Conservation (phyloP, 1,284 basidiomycete species). For the Apiotrichum gamsii region DNA sequence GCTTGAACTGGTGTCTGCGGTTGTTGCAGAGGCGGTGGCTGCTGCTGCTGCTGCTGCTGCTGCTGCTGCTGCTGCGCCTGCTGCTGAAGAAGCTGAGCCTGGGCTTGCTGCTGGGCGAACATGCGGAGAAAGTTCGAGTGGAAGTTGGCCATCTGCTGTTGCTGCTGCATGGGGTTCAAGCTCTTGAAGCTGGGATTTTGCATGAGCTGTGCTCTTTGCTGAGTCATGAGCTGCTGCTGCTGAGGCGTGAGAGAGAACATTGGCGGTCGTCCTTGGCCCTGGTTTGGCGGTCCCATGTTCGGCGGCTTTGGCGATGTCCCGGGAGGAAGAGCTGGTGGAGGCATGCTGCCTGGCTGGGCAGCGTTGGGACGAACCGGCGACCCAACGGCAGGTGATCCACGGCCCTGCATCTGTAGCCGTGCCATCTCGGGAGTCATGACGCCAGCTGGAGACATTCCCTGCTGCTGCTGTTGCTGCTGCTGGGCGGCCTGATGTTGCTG, state of each 20-base stretch:
- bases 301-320: conserved; percentile 16
- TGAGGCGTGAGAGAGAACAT: conserved; percentile 22
- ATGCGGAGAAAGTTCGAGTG: conserved; percentile 27
- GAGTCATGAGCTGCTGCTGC: conserved; percentile 32
- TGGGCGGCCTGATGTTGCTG: conserved; percentile 13
- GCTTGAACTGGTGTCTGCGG: conserved; percentile 7
- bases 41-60: conserved; percentile 25
- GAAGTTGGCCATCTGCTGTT: conserved; percentile 28
- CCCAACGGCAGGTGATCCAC: conserved; percentile 18
- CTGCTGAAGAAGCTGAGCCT: conserved; percentile 1
- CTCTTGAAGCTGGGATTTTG: conserved; percentile 18
- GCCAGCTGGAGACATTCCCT: conserved; percentile 5
- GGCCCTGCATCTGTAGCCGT: conserved; percentile 19
- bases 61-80: conserved; percentile 18
- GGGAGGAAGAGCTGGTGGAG: conserved; percentile 15
- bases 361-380: conserved; percentile 17
- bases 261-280: conserved; percentile 1
- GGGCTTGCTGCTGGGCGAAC: conserved; percentile 16
- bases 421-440: conserved; percentile 18
- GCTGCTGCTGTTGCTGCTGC: conserved; percentile 22
- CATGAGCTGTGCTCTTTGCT: no score
- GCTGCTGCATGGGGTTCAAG: conserved; percentile 33
- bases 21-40: conserved; percentile 21
- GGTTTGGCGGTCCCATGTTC: conserved; percentile 11
- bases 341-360: conserved; percentile 16